Evolutionary conservation across 139 green algal genomes (phyloP).

Genomic region (Closterium sp.): DNA sequence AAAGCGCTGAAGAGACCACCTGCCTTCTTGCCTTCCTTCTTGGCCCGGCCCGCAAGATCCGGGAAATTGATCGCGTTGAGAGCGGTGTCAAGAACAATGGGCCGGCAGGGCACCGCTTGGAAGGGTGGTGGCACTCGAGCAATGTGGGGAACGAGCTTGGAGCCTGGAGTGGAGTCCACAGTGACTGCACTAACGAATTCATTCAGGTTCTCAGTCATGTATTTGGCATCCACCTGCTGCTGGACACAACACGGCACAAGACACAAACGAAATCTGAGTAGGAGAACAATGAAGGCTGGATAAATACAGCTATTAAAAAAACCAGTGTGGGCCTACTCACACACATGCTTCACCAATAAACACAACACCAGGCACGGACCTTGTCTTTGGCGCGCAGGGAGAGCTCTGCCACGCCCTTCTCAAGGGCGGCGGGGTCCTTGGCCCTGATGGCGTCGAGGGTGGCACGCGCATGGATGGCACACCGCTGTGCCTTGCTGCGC

Average conservation of each 20-base stretch:
- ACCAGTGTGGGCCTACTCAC: neutral
- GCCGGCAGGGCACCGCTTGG: conserved; percentile 63
- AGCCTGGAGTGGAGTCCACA: neutral
- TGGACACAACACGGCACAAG: neutral
- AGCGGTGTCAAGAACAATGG: conserved; percentile 81
- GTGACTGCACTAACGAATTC: neutral
- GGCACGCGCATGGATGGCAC: conserved; percentile 32
- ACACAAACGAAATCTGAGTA: neutral
- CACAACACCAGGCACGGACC: neutral
- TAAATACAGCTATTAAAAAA: neutral
- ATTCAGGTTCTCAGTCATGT: neutral
- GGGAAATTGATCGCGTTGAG: conserved; percentile 69
- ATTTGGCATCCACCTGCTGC: neutral
- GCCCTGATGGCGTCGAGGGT: neutral
- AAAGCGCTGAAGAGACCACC: neutral
- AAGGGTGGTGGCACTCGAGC: conserved; percentile 59
- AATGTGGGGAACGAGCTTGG: conserved; percentile 20
- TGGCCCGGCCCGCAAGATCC: conserved; percentile 40
- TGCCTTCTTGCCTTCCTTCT: neutral
- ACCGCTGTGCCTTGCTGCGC: conserved; percentile 10
- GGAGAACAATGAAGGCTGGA: neutral
- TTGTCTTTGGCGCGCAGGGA: neutral
- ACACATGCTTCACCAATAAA: neutral
- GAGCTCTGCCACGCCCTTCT: conserved; percentile 20
- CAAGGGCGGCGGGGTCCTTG: neutral